phyloP scores from a whole-genome alignment of 352 stramenopile species.

The Thalassiosira sp. region DNA sequence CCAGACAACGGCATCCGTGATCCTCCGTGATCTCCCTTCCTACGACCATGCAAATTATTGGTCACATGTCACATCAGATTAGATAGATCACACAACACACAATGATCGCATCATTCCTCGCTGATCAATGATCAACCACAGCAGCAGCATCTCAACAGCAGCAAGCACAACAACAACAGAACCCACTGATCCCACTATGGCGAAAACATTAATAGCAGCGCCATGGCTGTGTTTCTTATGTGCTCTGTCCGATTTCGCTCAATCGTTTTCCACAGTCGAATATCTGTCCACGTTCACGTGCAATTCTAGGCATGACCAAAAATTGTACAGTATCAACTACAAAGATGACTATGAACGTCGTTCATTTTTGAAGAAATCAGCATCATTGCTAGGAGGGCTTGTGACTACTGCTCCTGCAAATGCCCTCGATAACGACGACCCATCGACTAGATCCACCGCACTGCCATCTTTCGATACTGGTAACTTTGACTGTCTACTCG shows the following conservation, averaged over 20 bases:
- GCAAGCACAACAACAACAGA: too few relatives aligned
- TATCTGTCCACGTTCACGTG: too few relatives aligned
- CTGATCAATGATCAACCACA: too few relatives aligned
- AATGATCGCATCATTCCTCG: too few relatives aligned
- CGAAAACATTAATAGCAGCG: background rate
- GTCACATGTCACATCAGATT: too few relatives aligned
- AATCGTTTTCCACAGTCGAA: conserved; percentile 13
- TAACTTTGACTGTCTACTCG: conserved; percentile 66
- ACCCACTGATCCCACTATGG: too few relatives aligned
- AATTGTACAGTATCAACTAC: background rate
- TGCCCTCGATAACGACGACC: conserved; percentile 1
- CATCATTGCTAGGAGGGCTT: conserved; percentile 10
- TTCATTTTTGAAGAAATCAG: conserved; percentile 19
- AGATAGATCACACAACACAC: too few relatives aligned
- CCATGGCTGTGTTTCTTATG: conserved; percentile 8
- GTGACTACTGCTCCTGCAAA: conserved; percentile 8
- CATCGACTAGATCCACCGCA: background rate
- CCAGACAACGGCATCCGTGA: too few relatives aligned
- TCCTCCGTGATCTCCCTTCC: too few relatives aligned
- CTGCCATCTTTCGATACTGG: conserved; percentile 14
- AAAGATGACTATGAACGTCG: conserved; percentile 11
- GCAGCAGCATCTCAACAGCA: too few relatives aligned
- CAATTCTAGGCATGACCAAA: background rate
- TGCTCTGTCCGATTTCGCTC: background rate
- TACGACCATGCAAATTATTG: too few relatives aligned